Percentiles rank a stretch among this genome's conserved stretches.
phyloP scores from a whole-genome alignment of 176 grass and related monocot genomes.

The Carex myosuroides region DNA sequence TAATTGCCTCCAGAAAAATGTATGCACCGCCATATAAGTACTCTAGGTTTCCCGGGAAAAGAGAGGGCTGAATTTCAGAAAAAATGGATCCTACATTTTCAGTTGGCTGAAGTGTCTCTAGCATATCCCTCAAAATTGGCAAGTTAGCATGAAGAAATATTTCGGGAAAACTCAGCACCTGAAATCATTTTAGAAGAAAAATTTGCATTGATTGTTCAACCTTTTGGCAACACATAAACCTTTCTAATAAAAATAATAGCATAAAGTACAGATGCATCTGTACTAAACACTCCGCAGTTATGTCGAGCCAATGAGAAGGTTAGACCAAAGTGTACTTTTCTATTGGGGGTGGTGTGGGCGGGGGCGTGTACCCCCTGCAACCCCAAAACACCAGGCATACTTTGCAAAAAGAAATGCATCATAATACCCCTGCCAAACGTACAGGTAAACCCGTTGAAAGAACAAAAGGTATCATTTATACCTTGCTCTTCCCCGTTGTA shows the following conservation, averaged over 20 bases:
- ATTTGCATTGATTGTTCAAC: neutral
- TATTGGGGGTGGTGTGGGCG: neutral
- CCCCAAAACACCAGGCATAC: neutral
- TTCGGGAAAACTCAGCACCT: conserved; percentile 56
- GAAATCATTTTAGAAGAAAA: conserved; percentile 24
- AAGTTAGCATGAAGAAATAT: conserved; percentile 52
- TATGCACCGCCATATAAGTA: conserved; percentile 62
- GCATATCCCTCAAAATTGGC: conserved; percentile 61
- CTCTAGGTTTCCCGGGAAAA: conserved; percentile 44
- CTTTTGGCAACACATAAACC: neutral
- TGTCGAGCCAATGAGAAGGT: neutral
- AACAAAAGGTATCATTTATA: neutral
- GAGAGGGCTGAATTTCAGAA: conserved; percentile 40
- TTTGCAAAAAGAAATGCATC: neutral
- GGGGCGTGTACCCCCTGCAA: neutral
- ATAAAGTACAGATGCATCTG: neutral
- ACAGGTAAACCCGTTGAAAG: neutral
- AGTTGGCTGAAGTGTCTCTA: conserved; percentile 60
- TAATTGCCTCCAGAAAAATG: conserved; percentile 60
- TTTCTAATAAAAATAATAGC: neutral
- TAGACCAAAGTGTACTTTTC: neutral
- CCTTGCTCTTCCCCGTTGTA: neutral
- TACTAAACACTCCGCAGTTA: neutral
- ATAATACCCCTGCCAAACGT: neutral
- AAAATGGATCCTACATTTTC: conserved; percentile 56